phyloP scores from a whole-genome alignment of 2,329 filamentous ascomycete species.

The Penicillium corylophilum region DNA sequence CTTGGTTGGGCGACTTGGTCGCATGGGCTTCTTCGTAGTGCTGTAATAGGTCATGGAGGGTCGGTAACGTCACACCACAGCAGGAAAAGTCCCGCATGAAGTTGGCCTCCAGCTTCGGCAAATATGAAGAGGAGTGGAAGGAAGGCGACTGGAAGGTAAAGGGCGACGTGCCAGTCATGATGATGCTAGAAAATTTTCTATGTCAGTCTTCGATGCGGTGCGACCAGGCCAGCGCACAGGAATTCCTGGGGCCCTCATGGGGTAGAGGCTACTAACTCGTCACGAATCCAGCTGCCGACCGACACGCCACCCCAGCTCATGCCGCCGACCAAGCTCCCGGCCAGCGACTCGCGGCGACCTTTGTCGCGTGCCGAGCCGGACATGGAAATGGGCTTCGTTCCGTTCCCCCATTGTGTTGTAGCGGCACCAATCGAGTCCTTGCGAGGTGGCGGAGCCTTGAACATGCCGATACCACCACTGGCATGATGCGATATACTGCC shows the following conservation, averaged over 20 bases:
- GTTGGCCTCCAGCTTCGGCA: conserved; percentile 92
- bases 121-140: conserved; percentile 92
- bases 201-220: conserved; percentile 28
- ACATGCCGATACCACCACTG: conserved; percentile 38
- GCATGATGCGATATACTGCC: conserved; percentile 47
- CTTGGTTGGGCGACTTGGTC: conserved; percentile 57
- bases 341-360: conserved; percentile 58
- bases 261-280: conserved; percentile 73
- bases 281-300: conserved; percentile 92
- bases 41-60: conserved; percentile 89
- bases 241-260: conserved; percentile 4
- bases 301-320: conserved; percentile 98
- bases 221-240: conserved; percentile 17
- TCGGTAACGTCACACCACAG: conserved; percentile 84
- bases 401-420: conserved; percentile 56
- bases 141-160: conserved; percentile 89
- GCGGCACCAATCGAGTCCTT: conserved; percentile 56
- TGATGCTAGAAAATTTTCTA: conserved; percentile 61
- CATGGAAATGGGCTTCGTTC: conserved; percentile 62
- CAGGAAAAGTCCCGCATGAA: conserved; percentile 98
- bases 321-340: conserved; percentile 66
- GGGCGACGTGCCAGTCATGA: conserved; percentile 95
- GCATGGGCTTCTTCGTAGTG: conserved; percentile 97
- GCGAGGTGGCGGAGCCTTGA: conserved; percentile 44
- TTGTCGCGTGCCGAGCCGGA: conserved; percentile 50